Evolutionary conservation across 2,329 filamentous ascomycete genomes (phyloP), one percentile per base, ranked within the genome.

Genomic region (Epichloe aotearoae): DNA sequence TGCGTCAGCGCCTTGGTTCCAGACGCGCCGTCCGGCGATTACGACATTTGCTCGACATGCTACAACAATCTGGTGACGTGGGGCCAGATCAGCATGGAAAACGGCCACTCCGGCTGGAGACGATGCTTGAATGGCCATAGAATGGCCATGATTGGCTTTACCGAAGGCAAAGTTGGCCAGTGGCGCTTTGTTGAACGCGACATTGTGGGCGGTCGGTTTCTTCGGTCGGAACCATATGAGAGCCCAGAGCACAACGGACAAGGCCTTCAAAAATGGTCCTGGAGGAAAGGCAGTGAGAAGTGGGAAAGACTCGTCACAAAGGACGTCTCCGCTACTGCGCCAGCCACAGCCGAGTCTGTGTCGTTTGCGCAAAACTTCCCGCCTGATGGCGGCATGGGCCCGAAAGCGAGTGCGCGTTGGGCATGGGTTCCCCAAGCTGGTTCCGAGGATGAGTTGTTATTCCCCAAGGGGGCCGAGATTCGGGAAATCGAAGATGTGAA

Each of bases 401-500:
- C 80, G 55, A 69, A 72, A 20, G 78, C 80, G 6, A 63, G 75
- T 23, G 88, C 88, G 0, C 67, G 76, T 15, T 96, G 88, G 86
- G 76, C 81, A 4, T 95, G 88, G 75, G 90, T 84, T 61, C 88
- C 88, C 0, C 76, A 77, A 2, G 67, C 74, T 0, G 75, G 69
- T 3, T 77, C 77, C 1, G 73, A 72, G 19, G 86, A 95, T 62
- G 91, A 97, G 68, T 68, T 97, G 40, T 66, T 83, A 55, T 96
- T 97, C 58, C 91, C 91, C 0, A 82, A 82, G 47, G 83, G 86
- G 10, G 89, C 90, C 0, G 86, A 93, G 65, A 78, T 97, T 14
- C 75, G 76, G 6, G 91, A 97, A 69, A 80, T 85, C 38, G 84
- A 91, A 63, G 86, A 93, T 64, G 80, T 94, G 46, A 95, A 95